Evolutionary conservation across 441 rosid species (phyloP).

Genomic region (Eutrema salsugineum): DNA sequence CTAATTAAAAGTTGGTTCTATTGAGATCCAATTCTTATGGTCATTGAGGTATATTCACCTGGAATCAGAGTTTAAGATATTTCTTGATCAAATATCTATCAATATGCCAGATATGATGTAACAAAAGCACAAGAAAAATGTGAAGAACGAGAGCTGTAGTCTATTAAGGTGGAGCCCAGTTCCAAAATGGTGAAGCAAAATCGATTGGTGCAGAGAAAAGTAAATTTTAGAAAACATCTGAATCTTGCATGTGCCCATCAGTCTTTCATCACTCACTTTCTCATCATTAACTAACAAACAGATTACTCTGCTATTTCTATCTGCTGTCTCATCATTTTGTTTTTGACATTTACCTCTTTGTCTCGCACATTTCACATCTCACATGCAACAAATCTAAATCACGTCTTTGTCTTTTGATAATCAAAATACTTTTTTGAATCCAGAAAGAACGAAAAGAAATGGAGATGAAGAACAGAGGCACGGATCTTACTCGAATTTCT

Average conservation of each 20-base stretch:
- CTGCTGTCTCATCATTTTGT: slow-evolving; percentile 20
- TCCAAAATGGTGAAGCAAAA: slow-evolving; percentile 27
- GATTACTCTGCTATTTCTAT: slow-evolving; percentile 11
- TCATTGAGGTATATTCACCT: neutral
- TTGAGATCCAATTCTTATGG: neutral
- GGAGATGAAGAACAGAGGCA: slow-evolving; percentile 2
- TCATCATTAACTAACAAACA: slow-evolving; percentile 32
- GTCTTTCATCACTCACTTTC: slow-evolving; percentile 31
- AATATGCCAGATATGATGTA: neutral
- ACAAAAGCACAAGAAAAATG: slow-evolving; percentile 6
- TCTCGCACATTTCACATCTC: slow-evolving; percentile 17
- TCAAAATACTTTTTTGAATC: neutral
- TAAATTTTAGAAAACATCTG: slow-evolving; percentile 25
- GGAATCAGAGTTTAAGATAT: neutral
- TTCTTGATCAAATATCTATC: neutral
- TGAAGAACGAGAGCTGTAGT: slow-evolving; percentile 13
- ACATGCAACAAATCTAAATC: slow-evolving; percentile 7
- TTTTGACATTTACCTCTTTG: slow-evolving; percentile 27
- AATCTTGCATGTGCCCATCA: slow-evolving; percentile 34
- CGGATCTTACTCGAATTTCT: slow-evolving; percentile 4
- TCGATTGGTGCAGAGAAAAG: slow-evolving; percentile 25
- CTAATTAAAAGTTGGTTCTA: neutral
- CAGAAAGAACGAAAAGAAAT: neutral
- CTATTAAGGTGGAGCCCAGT: slow-evolving; percentile 19
- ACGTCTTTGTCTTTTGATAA: neutral